A percentile compares a stretch with the other conserved stretches of the same genome.
Conservation (phyloP, 192 early-diverging fungal genomes). For the Coemansia sp. region DNA sequence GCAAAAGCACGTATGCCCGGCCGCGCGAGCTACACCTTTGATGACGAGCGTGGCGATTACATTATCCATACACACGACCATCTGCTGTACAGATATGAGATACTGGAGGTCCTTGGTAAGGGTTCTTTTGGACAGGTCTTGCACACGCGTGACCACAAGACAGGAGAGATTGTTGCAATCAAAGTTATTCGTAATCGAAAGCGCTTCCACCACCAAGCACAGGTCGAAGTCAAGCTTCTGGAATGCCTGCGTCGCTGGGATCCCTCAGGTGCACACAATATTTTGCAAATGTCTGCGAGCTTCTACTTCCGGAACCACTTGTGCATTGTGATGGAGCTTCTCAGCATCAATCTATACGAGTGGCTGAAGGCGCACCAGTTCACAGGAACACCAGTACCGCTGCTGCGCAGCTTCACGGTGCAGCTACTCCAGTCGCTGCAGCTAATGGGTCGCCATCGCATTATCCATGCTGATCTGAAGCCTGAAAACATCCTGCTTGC, state of each 20-base stretch:
- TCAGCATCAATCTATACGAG: constrained; percentile 95
- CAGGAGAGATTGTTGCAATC: constrained; percentile 79
- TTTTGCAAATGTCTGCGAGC: constrained; percentile 84
- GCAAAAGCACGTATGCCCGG: constrained; percentile 55
- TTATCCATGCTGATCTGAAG: constrained; percentile 97
- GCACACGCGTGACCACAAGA: constrained; percentile 92
- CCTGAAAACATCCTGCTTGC: constrained; percentile 91
- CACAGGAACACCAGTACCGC: constrained; percentile 63
- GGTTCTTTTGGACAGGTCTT: constrained; percentile 95
- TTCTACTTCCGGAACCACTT: constrained; percentile 96
- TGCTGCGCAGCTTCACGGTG: constrained; percentile 60
- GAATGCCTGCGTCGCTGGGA: constrained; percentile 85
- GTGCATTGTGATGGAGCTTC: constrained; percentile 91
- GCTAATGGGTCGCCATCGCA: constrained; percentile 67
- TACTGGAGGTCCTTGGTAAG: constrained; percentile 88
- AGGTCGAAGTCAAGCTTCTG: constrained; percentile 93
- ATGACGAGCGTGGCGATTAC: constrained; percentile 96
- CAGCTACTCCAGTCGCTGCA: constrained; percentile 85
- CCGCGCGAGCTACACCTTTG: constrained; percentile 57
- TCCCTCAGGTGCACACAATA: constrained; percentile 71
- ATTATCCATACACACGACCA: constrained; percentile 87
- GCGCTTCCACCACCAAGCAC: constrained; percentile 92
- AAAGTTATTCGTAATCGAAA: constrained; percentile 97
- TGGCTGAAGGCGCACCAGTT: constrained; percentile 93
- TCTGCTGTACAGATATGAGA: constrained; percentile 89